Conservation (phyloP, 768 basidiomycete genomes). For the Rossbeevera mucosa region DNA sequence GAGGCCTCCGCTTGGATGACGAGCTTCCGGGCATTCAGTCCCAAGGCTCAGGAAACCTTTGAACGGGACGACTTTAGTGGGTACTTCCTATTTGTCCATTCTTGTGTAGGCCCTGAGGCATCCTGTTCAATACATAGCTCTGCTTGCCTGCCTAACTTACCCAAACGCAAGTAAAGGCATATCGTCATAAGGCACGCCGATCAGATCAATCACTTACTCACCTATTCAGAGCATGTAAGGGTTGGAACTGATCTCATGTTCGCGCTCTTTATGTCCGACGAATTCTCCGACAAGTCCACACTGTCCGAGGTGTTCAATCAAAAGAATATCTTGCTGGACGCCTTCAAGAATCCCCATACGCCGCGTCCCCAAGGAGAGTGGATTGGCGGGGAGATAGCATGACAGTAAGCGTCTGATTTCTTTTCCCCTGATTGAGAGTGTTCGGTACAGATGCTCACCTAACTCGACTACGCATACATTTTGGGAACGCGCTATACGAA, state of each 20-base stretch:
- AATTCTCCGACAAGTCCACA: constrained; percentile 42
- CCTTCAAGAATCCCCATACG: constrained; percentile 7
- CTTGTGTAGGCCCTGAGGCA: neutral
- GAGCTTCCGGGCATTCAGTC: constrained; percentile 7
- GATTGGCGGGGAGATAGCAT: constrained; percentile 13
- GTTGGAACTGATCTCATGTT: constrained; percentile 42
- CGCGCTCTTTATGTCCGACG: constrained; percentile 47
- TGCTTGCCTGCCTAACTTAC: constrained; percentile 5
- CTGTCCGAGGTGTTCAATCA: constrained; percentile 26
- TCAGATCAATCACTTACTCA: no score
- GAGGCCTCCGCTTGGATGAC: constrained; percentile 8
- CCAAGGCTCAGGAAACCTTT: constrained; percentile 11
- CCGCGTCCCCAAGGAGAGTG: constrained; percentile 16
- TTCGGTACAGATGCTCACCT: no score
- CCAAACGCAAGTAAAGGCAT: constrained; percentile 11
- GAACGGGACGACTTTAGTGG: constrained; percentile 10
- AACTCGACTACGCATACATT: no score
- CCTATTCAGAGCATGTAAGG: no score
- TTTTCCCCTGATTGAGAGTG: no score
- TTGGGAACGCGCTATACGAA: no score
- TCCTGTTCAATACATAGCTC: neutral
- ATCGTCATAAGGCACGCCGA: neutral
- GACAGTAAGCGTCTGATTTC: constrained; percentile 4
- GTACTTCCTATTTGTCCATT: neutral
- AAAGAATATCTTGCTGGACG: constrained; percentile 18